Evolutionary conservation across 345 rosid genomes (phyloP).

Genomic region (Pelargonium nanum): DNA sequence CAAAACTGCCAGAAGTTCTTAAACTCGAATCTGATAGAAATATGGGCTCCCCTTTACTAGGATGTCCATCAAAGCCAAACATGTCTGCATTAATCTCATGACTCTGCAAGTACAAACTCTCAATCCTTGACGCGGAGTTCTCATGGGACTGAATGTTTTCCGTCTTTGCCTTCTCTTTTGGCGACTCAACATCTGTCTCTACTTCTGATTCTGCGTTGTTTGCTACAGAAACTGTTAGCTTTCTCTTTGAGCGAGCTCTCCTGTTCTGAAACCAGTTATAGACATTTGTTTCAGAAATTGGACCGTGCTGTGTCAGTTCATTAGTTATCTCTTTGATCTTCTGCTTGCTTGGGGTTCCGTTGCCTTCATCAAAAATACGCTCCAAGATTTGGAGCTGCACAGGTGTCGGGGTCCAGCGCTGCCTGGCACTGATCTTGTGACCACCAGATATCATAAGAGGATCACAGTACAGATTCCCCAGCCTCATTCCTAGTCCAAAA

Average conservation of each 20-base stretch:
- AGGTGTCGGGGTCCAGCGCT: slow-evolving; percentile 96
- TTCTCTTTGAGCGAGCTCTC: slow-evolving; percentile 91
- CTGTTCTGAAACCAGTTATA: slow-evolving; percentile 97
- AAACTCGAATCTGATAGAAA: background rate
- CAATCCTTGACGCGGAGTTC: background rate
- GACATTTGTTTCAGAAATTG: slow-evolving; percentile 82
- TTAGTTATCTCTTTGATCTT: slow-evolving; percentile 87
- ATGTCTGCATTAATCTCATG: background rate
- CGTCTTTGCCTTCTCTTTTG: slow-evolving; percentile 57
- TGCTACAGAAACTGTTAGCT: slow-evolving; percentile 42
- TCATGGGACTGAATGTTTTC: slow-evolving; percentile 19
- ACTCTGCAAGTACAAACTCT: background rate
- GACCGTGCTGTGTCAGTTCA: slow-evolving; percentile 88
- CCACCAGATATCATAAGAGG: slow-evolving; percentile 52
- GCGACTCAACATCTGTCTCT: slow-evolving; percentile 71
- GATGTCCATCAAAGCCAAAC: background rate
- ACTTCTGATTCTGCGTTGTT: slow-evolving; percentile 76
- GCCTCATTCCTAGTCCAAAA: slow-evolving; percentile 49
- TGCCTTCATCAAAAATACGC: slow-evolving; percentile 83
- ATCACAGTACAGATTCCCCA: slow-evolving; percentile 62
- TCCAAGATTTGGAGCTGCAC: slow-evolving; percentile 88
- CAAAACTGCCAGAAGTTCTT: background rate
- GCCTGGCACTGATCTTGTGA: slow-evolving; percentile 88
- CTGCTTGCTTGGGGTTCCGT: slow-evolving; percentile 93
- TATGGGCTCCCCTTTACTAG: background rate